Conservation (phyloP, 1,139 yeast species). For the Suhomyces guaymorum region DNA sequence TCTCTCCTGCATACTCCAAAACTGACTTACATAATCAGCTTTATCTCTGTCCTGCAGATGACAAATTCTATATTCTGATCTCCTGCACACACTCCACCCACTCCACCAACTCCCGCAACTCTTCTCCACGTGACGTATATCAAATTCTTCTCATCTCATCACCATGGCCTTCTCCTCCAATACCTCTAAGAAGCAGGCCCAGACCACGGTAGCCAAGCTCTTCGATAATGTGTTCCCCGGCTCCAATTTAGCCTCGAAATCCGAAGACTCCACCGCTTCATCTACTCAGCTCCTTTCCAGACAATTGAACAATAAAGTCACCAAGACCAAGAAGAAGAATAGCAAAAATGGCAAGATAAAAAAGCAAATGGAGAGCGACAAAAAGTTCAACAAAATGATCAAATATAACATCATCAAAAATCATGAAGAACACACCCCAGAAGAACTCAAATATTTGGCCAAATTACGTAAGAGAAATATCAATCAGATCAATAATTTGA, state of each 20-base stretch:
- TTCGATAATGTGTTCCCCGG: slow-evolving; percentile 46
- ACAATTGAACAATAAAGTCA: slow-evolving; percentile 12
- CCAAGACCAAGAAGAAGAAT: slow-evolving; percentile 38
- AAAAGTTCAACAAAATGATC: slow-evolving; percentile 49
- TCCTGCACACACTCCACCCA: too few relatives aligned
- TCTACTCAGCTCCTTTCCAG: slow-evolving; percentile 24
- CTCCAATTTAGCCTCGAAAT: slow-evolving; percentile 22
- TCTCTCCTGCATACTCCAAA: too few relatives aligned
- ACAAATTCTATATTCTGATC: too few relatives aligned
- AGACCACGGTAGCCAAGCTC: slow-evolving; percentile 43
- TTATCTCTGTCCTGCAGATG: too few relatives aligned
- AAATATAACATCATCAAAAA: slow-evolving; percentile 51
- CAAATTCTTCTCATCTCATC: slow-evolving; percentile 2
- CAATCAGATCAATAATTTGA: slow-evolving; percentile 40
- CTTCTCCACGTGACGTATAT: too few relatives aligned
- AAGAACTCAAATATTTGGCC: slow-evolving; percentile 51
- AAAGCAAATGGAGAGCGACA: slow-evolving; percentile 35
- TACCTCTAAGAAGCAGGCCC: slow-evolving; percentile 36
- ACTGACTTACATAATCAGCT: too few relatives aligned
- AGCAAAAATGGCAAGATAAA: slow-evolving; percentile 38
- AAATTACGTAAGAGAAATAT: slow-evolving; percentile 53
- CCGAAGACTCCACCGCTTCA: slow-evolving; percentile 14
- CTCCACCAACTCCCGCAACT: too few relatives aligned
- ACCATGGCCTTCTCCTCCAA: slow-evolving; percentile 33
- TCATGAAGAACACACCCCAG: slow-evolving; percentile 39